Evolutionary conservation across 2,329 filamentous ascomycete genomes (phyloP).

Genomic region (Paecilomyces fulvus): DNA sequence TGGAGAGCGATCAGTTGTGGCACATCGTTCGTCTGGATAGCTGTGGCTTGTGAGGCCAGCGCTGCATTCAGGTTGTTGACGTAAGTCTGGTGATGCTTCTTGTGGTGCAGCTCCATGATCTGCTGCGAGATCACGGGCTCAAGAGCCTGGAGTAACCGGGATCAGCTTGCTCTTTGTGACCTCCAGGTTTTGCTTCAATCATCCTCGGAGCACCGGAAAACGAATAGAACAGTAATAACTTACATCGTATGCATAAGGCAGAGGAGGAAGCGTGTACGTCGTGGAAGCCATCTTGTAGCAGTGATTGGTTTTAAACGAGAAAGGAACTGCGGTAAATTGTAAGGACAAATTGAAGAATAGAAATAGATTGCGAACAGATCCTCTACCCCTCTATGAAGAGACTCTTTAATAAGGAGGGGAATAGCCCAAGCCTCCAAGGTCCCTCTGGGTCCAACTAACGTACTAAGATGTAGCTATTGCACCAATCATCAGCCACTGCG

Average conservation of each 20-base stretch:
- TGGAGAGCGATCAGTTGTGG: constrained; percentile 59
- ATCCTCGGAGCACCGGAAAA: not conserved
- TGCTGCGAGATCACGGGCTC: constrained; percentile 71
- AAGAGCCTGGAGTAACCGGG: constrained; percentile 61
- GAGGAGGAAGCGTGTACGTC: constrained; percentile 53
- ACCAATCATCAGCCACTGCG: not conserved
- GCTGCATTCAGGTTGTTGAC: constrained; percentile 80
- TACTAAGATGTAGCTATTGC: not conserved
- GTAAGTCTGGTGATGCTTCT: constrained; percentile 89
- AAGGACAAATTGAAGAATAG: not conserved
- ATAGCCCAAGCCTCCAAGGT: not conserved
- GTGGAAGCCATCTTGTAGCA: constrained; percentile 15
- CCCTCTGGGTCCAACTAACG: not conserved
- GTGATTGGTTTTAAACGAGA: not conserved
- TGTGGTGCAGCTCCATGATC: constrained; percentile 94
- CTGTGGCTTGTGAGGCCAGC: constrained; percentile 54
- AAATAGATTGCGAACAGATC: not conserved
- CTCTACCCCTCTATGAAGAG: not conserved
- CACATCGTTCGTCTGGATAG: constrained; percentile 51
- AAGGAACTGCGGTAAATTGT: not conserved
- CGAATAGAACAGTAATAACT: constrained; percentile 19
- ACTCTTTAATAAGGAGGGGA: not conserved
- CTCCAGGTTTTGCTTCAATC: not conserved
- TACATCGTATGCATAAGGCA: constrained; percentile 65
- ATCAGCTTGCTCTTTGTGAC: constrained; percentile 55